Conservation (phyloP, 768 basidiomycete species). For the Dentipellis sp. region DNA sequence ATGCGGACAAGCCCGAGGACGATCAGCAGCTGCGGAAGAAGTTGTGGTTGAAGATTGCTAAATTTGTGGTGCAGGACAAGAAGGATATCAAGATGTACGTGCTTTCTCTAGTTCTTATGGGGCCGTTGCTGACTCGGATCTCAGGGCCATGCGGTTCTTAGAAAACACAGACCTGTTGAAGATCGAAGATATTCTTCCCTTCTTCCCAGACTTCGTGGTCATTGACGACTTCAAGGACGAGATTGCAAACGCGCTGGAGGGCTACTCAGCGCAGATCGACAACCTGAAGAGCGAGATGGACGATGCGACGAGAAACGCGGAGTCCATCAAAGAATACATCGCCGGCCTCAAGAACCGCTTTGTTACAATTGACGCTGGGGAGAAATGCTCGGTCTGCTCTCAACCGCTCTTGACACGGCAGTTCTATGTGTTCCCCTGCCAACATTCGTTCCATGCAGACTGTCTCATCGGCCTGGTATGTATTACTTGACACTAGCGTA, state of each 20-base stretch:
- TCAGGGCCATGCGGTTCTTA: constrained; percentile 92
- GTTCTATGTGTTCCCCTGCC: constrained; percentile 98
- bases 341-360: constrained; percentile 78
- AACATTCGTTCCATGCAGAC: constrained; percentile 96
- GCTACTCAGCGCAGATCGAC: constrained; percentile 88
- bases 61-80: constrained; percentile 95
- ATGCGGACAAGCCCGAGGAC: constrained; percentile 92
- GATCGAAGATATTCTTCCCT: constrained; percentile 97
- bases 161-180: constrained; percentile 92
- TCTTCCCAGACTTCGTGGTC: constrained; percentile 99
- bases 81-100: constrained; percentile 96
- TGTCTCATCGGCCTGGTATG: constrained; percentile 91
- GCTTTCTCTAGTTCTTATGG: not conserved
- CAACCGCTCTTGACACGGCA: constrained; percentile 74
- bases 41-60: constrained; percentile 98
- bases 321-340: constrained; percentile 91
- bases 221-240: constrained; percentile 99
- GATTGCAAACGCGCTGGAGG: constrained; percentile 91
- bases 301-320: constrained; percentile 85
- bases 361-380: constrained; percentile 82
- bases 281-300: constrained; percentile 90
- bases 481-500: not conserved
- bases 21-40: constrained; percentile 84
- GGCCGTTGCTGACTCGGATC: not conserved
- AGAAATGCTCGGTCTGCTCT: constrained; percentile 78